Percentiles rank a stretch among this genome's conserved stretches.
phyloP scores from a whole-genome alignment of 345 rosid genomes.

The Ceriops decandra region DNA sequence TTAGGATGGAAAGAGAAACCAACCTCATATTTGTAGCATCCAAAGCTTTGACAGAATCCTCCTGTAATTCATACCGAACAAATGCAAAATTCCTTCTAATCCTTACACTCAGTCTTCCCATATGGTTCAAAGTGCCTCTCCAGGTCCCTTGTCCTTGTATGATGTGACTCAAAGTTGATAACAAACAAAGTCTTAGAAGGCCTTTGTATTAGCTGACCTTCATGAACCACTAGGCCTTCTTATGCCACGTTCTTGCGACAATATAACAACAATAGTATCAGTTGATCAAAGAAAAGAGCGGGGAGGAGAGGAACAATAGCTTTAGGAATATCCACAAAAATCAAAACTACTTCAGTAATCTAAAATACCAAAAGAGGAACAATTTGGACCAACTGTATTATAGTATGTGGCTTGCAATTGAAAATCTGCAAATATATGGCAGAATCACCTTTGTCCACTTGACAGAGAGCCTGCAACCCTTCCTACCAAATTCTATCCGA shows the following conservation, averaged over 20 bases:
- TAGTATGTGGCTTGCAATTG: background rate
- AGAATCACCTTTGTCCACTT: conserved; percentile 90
- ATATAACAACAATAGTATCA: conserved; percentile 8
- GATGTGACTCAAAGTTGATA: conserved; percentile 82
- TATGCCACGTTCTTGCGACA: conserved; percentile 74
- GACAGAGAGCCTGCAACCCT: conserved; percentile 92
- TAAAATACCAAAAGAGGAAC: too few relatives aligned
- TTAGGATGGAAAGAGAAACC: background rate
- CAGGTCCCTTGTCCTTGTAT: conserved; percentile 80
- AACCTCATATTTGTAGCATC: conserved; percentile 81
- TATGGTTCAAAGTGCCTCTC: conserved; percentile 92
- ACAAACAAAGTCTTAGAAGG: conserved; percentile 96
- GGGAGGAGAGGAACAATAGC: background rate
- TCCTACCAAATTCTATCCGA: conserved; percentile 71
- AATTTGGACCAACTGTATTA: too few relatives aligned
- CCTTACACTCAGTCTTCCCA: conserved; percentile 88
- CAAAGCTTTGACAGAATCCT: conserved; percentile 83
- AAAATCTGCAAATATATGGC: background rate
- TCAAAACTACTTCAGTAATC: too few relatives aligned
- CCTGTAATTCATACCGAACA: conserved; percentile 82
- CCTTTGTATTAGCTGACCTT: conserved; percentile 50
- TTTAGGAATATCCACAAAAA: too few relatives aligned
- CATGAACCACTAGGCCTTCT: conserved; percentile 56
- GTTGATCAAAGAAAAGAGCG: background rate
- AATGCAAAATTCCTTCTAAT: conserved; percentile 96